Base-by-base conservation (phyloP, 768 basidiomycete species). In the Rhodotorula babjevae region DNA sequence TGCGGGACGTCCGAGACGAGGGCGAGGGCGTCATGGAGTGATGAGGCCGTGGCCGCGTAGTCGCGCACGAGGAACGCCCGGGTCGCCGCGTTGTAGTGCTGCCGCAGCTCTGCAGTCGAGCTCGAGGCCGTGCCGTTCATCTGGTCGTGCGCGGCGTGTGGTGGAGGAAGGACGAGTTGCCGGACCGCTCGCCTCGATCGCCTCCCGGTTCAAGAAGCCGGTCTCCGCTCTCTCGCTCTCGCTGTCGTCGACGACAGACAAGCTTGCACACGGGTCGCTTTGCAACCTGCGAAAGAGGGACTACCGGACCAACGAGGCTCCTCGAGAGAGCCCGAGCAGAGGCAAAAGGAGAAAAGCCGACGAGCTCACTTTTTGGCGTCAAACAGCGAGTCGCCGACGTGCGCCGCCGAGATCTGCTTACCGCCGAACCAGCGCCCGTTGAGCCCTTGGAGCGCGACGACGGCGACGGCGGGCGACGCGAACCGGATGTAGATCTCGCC, bases 401-500 rank as follows among this genome's bases (percentile, higher is more conserved):
- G 71, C 16, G 50, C 25, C 2, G 77, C 76, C 31, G 62, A 57
- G 36, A 78, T 69, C 63, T 72, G 73, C 47, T 65, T 72, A 70
- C 49, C 70, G 60, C 78, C 78, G 49, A 99, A 99, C 91, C 92
- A 98, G 71, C 96, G 90, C 64, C 93, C 92, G 77, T 96, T 93
- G 66, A 99, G 86, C 77, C 92, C 91, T 81, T 91, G 87, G 59
- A 96, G 83, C 52, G 94, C 91, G 69, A 88, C 86, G 80, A 88
- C 89, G 46, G 96, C 92, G 19, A 87, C 84, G 4, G 92, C 91
- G 70, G 93, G 83, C 36, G 85, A 81, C 69, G 87, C 86, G 78
- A 98, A 97, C 82, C 95, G 92, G 80, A 98, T 85, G 81, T 96
- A 98, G 61, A 99, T 96, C 82, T 99, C 93, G 78, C 96, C 95